Conservation (phyloP, 2,329 filamentous ascomycete species). For the Colletotrichum liriopes region DNA sequence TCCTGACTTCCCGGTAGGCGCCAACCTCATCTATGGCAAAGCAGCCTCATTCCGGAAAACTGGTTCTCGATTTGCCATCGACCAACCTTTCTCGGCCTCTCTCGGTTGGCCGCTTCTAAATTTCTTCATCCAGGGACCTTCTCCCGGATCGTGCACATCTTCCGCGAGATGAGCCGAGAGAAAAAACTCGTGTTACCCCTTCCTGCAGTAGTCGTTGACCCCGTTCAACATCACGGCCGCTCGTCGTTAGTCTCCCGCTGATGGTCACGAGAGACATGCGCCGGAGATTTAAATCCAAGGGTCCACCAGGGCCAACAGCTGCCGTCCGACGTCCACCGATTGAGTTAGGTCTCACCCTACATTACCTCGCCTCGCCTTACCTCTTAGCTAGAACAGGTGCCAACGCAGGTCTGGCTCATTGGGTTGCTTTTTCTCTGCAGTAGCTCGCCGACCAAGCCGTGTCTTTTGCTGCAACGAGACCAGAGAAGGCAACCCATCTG, state of each 20-base stretch:
- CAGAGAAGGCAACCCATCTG: constrained; percentile 1
- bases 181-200: neutral
- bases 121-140: neutral
- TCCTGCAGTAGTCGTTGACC: neutral
- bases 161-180: neutral
- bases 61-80: neutral
- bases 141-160: neutral
- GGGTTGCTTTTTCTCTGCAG: constrained; percentile 18
- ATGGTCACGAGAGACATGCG: constrained; percentile 26
- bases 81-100: constrained; percentile 1
- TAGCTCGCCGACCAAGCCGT: neutral
- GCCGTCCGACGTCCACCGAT: constrained; percentile 15
- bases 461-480: constrained; percentile 1
- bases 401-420: constrained; percentile 8
- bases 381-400: constrained; percentile 6
- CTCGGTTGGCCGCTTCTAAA: neutral
- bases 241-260: neutral
- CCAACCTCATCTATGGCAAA: neutral
- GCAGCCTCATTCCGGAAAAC: neutral
- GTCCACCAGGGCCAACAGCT: constrained; percentile 16
- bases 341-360: constrained; percentile 22
- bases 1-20: neutral
- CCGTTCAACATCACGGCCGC: neutral
- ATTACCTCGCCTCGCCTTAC: constrained; percentile 6
- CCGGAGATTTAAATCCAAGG: constrained; percentile 38